Conservation (phyloP, 225 moss, liverwort and hornwort genomes). For the Marchantia polymorpha region DNA sequence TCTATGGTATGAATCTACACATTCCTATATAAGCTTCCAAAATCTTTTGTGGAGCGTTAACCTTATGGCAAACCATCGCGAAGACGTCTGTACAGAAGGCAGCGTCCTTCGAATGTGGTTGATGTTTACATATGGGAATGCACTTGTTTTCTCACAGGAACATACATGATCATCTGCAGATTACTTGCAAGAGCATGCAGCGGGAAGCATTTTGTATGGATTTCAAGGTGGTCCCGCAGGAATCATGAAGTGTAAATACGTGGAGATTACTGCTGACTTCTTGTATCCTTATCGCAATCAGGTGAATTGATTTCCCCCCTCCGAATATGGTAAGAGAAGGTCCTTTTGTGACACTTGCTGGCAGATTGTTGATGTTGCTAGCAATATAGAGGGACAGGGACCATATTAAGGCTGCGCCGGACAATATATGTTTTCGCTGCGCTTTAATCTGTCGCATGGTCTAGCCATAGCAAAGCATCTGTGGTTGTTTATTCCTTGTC, state of each 20-base stretch:
- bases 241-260: slow-evolving; percentile 74
- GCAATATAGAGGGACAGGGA: background rate
- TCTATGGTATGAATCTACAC: slow-evolving; percentile 39
- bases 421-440: no score
- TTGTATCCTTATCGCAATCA: slow-evolving; percentile 76
- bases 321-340: background rate
- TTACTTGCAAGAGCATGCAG: slow-evolving; percentile 63
- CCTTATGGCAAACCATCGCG: background rate
- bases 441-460: no score
- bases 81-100: background rate
- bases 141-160: background rate
- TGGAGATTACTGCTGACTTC: slow-evolving; percentile 69
- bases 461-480: no score
- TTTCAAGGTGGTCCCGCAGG: slow-evolving; percentile 83
- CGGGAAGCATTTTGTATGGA: slow-evolving; percentile 63
- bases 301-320: slow-evolving; percentile 15
- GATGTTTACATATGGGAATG: background rate
- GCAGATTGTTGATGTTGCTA: background rate
- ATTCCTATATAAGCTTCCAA: background rate
- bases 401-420: no score
- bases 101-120: background rate
- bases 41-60: background rate
- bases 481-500: no score
- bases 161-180: slow-evolving; percentile 38
- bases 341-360: background rate